phyloP scores from a whole-genome alignment of 371 early-diverging fungal genomes.

The Mortierella sp. region DNA sequence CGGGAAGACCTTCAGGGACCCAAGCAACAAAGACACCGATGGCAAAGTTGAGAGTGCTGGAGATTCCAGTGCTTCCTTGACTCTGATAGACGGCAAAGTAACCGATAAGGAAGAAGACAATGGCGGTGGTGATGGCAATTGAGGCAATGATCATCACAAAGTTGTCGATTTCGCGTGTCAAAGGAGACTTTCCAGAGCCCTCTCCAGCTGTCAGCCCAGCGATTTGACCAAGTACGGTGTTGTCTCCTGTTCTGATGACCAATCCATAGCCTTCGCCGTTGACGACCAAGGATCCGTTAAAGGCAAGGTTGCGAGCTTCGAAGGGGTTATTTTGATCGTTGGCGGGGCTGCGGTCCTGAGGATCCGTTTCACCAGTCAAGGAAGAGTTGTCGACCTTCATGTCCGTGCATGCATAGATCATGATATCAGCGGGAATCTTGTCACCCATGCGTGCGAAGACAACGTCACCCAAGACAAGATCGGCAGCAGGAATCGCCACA shows the following conservation, averaged over 20 bases:
- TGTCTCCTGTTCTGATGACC: conserved; percentile 92
- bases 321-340: conserved; percentile 80
- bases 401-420: conserved; percentile 77
- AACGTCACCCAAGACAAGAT: conserved; percentile 90
- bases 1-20: conserved; percentile 93
- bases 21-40: conserved; percentile 89
- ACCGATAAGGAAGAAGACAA: conserved; percentile 87
- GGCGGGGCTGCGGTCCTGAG: conserved; percentile 76
- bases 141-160: conserved; percentile 90
- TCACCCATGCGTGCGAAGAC: conserved; percentile 91
- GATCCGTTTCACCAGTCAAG: conserved; percentile 96
- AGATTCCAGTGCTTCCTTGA: conserved; percentile 65
- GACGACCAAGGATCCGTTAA: conserved; percentile 89
- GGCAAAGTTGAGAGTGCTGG: conserved; percentile 86
- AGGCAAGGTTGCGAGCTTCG: conserved; percentile 90
- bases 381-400: conserved; percentile 97
- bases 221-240: conserved; percentile 94
- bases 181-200: conserved; percentile 74
- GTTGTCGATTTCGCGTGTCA: conserved; percentile 80
- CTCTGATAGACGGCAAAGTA: conserved; percentile 53
- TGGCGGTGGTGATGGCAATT: conserved; percentile 79
- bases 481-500: conserved; percentile 67
- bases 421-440: conserved; percentile 93
- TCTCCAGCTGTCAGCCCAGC: conserved; percentile 88
- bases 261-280: conserved; percentile 92